Evolutionary conservation across 352 stramenopile species (phyloP), one percentile per base, ranked within the genome.

Genomic region (Globisporangium polare): DNA sequence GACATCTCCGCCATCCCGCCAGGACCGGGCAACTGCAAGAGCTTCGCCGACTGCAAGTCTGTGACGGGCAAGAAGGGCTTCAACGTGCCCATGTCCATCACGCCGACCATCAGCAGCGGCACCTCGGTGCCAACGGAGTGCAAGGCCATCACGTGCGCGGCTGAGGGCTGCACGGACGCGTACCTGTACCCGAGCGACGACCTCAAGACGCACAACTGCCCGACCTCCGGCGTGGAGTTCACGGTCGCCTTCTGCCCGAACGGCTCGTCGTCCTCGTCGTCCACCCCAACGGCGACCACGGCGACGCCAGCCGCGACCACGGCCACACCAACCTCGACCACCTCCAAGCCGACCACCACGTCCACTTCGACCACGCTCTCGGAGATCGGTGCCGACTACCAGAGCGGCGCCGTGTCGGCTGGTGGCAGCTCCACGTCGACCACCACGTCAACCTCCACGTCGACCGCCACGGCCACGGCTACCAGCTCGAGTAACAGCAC

Each of bases 71-170:
- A 86, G 54, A 73, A 67, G 12, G 81, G 81, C 50, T 91, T 75
- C 71, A 91, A 91, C 51, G 70, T 88, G 27, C 63, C 79, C 24
- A 73, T 91, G 67, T 67, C 69, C 20, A 86, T 91, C 63, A 72
- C 57, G 2, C 81, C 80, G 33, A 53, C 61, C 52, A 67, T 53
- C 35, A 29, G 26, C 8, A 58, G 22, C 43, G 74, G 51, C 39
- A 56, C 61, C 18, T 64, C 7, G 17, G 67, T 73, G 29, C 72
- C 76, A 52, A 58, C 24, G 6, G 75, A 79, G 50, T 77, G 72
- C 53, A 52, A 60, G 9, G 42, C 62, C 9, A 64, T 87, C 33
- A 68, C 60, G 9, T 84, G 76, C 31, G 53, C 60, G 18, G 74
- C 53, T 7, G 63, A 72, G 27, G 66, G 75, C 53, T 85, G 75